These are phyloP conservation scores for Diaporthe sp. DNA, from an alignment of 2,329 filamentous ascomycete genomes.

Conservation along the genomic window DNA sequence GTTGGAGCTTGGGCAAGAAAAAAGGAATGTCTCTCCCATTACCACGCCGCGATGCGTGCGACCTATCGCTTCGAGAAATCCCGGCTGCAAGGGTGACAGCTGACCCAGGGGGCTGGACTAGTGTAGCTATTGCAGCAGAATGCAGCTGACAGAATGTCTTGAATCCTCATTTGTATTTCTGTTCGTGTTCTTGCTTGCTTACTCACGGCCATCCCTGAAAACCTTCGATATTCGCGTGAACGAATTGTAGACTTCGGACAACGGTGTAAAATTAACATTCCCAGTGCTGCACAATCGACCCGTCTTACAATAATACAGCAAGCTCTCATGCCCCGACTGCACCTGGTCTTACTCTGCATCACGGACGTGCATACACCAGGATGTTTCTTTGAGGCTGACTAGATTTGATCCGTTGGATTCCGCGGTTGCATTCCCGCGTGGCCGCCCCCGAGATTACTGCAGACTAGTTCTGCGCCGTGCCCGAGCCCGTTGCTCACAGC, in stretches of 20 bases:
- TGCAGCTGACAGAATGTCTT: neutral
- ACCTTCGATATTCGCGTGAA: neutral
- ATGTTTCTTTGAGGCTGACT: neutral
- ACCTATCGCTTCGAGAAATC: conserved; percentile 13
- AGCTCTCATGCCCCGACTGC: neutral
- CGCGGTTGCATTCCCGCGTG: conserved; percentile 16
- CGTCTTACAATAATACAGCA: neutral
- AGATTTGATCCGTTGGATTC: conserved; percentile 14
- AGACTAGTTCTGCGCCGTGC: neutral
- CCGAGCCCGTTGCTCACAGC: neutral
- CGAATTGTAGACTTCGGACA: neutral
- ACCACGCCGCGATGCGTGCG: conserved; percentile 10
- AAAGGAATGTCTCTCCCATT: neutral
- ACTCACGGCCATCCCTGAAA: neutral
- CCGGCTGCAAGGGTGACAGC: conserved; percentile 26
- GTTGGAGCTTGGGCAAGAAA: conserved; percentile 14
- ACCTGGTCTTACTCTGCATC: neutral
- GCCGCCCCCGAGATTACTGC: conserved; percentile 27
- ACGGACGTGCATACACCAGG: neutral
- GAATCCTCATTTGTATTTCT: neutral
- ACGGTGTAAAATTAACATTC: neutral
- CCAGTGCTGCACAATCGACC: neutral
- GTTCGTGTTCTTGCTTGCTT: neutral
- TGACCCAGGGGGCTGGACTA: conserved; percentile 2
- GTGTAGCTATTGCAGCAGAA: neutral